These are phyloP conservation scores for Exobasidium cylindrosporum DNA, from an alignment of 1,284 basidiomycete genomes.

Conservation along the genomic window DNA sequence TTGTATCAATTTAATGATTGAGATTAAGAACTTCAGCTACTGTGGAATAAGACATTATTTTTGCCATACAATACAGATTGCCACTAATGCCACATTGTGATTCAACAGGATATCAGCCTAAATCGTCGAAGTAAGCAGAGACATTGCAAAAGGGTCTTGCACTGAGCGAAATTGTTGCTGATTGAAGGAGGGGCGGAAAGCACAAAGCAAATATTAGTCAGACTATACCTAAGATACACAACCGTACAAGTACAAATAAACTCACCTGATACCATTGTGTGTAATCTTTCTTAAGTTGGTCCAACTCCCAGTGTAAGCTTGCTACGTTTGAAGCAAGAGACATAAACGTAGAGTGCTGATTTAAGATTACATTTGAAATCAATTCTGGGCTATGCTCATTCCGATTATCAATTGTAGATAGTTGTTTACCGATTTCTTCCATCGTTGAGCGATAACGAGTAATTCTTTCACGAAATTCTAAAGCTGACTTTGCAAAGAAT, in stretches of 20 bases:
- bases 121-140: background rate
- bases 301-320: conserved; percentile 46
- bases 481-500: conserved; percentile 39
- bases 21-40: no score
- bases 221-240: no score
- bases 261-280: conserved; percentile 48
- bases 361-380: conserved; percentile 46
- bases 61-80: no score
- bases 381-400: conserved; percentile 9
- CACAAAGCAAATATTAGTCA: conserved; percentile 25
- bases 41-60: no score
- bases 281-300: conserved; percentile 49
- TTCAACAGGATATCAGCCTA: background rate
- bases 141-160: conserved; percentile 6
- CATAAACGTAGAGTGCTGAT: conserved; percentile 52
- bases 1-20: no score
- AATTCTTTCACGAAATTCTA: conserved; percentile 39
- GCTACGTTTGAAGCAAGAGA: conserved; percentile 48
- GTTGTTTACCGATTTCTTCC: conserved; percentile 48
- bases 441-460: conserved; percentile 43
- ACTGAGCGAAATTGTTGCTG: conserved; percentile 11
- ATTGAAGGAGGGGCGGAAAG: conserved; percentile 21
- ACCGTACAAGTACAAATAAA: conserved; percentile 30
- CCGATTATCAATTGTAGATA: conserved; percentile 27
- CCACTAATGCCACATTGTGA: no score